These are phyloP conservation scores for Babesia ovata DNA, from an alignment of 169 alveolate species.

Conservation along the genomic window DNA sequence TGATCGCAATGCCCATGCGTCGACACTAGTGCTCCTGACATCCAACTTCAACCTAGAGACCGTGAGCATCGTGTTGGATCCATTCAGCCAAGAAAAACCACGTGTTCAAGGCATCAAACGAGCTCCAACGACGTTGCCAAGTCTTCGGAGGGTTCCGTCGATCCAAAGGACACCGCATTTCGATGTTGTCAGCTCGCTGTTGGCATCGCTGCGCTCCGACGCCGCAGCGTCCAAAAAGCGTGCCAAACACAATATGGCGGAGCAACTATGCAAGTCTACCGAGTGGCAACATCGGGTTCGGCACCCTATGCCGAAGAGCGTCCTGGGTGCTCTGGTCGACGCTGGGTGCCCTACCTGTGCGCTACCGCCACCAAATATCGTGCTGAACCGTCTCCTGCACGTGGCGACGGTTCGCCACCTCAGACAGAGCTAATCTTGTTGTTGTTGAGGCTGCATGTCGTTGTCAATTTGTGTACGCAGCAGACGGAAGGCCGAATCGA, in stretches of 20 bases:
- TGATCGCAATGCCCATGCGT: not conserved
- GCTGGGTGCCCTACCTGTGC: slow-evolving; percentile 58
- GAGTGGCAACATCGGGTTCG: slow-evolving; percentile 38
- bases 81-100: slow-evolving; percentile 3
- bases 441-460: not conserved
- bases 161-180: not conserved
- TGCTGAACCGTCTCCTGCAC: slow-evolving; percentile 29
- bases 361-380: slow-evolving; percentile 59
- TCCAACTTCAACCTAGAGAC: slow-evolving; percentile 52
- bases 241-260: slow-evolving; percentile 24
- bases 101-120: not conserved
- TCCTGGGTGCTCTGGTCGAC: slow-evolving; percentile 33
- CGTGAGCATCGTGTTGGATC: slow-evolving; percentile 7
- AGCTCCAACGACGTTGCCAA: not conserved
- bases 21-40: slow-evolving; percentile 44
- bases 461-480: slow-evolving; percentile 13
- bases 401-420: slow-evolving; percentile 13
- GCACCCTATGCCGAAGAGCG: slow-evolving; percentile 44
- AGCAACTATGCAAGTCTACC: slow-evolving; percentile 34
- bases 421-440: slow-evolving; percentile 6
- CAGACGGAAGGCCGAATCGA: slow-evolving; percentile 23
- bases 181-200: not conserved
- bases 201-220: not conserved
- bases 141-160: not conserved
- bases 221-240: slow-evolving; percentile 21